Conservation (phyloP, 2,329 filamentous ascomycete genomes). For the Apiospora rasikravindrae region DNA sequence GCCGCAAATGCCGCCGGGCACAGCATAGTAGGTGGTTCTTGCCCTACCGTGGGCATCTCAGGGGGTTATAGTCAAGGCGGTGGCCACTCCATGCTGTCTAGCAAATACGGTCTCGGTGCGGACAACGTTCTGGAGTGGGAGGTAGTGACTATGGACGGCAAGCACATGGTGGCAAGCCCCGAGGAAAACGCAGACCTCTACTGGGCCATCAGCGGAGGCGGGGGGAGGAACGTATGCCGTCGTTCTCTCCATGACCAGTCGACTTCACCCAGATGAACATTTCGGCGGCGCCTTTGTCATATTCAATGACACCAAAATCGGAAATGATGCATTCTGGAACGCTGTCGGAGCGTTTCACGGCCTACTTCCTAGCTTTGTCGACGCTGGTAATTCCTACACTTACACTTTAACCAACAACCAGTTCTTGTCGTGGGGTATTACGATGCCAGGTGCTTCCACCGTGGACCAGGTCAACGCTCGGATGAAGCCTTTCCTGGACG, state of each 20-base stretch:
- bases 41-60: background rate
- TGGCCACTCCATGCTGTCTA: background rate
- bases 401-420: too few species aligned
- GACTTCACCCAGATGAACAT: background rate
- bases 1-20: conserved; percentile 8
- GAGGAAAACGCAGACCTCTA: background rate
- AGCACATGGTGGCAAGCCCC: background rate
- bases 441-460: too few species aligned
- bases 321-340: background rate
- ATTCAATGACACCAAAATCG: background rate
- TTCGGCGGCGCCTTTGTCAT: background rate
- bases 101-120: background rate
- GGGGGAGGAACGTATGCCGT: background rate
- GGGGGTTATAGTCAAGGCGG: background rate
- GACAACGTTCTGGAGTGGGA: background rate
- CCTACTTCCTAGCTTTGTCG: too few species aligned
- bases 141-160: background rate
- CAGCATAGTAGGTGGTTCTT: conserved; percentile 19
- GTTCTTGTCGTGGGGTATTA: too few species aligned
- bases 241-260: background rate
- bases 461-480: too few species aligned
- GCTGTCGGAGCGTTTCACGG: too few species aligned
- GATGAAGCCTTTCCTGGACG: too few species aligned
- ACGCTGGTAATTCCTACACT: too few species aligned
- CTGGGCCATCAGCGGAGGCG: background rate